These are phyloP conservation scores for Pelargonium nanum DNA, from an alignment of 345 rosid species.

Conservation along the genomic window DNA sequence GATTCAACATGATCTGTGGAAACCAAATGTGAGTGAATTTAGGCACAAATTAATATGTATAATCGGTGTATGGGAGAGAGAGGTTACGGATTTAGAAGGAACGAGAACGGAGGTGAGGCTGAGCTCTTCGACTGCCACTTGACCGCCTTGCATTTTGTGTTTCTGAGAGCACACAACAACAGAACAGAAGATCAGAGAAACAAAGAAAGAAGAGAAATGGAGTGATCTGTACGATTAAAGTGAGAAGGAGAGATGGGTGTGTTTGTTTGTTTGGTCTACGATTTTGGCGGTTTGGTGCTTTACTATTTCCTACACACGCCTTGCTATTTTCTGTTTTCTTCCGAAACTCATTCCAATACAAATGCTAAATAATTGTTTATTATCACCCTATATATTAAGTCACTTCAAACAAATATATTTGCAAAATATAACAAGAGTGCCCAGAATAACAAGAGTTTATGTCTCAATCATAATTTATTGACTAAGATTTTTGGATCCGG, in stretches of 20 bases:
- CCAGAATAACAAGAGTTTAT: too few species aligned
- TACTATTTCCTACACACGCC: background rate
- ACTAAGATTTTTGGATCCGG: too few species aligned
- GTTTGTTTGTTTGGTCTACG: background rate
- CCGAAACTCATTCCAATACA: too few species aligned
- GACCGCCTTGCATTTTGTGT: constrained; percentile 15
- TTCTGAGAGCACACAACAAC: background rate
- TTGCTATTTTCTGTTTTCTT: background rate
- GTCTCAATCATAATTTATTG: too few species aligned
- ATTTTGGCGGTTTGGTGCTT: background rate
- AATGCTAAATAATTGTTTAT: too few species aligned
- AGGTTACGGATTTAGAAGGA: constrained; percentile 14
- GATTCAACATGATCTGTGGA: too few species aligned
- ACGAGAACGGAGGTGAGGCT: constrained; percentile 17
- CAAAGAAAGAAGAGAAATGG: background rate
- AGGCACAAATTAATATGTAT: background rate
- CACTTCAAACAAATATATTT: too few species aligned
- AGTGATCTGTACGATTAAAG: background rate
- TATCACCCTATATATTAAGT: too few species aligned
- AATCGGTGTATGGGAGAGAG: background rate
- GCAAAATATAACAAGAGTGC: too few species aligned
- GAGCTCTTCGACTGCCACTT: constrained; percentile 14
- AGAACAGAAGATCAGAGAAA: background rate
- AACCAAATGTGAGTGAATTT: background rate
- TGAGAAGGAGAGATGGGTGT: background rate